A percentile compares a stretch with the other conserved stretches of the same genome.
These are phyloP conservation scores for Penicillium daleae DNA, from an alignment of 495 filamentous ascomycete genomes.

Conservation along the genomic window DNA sequence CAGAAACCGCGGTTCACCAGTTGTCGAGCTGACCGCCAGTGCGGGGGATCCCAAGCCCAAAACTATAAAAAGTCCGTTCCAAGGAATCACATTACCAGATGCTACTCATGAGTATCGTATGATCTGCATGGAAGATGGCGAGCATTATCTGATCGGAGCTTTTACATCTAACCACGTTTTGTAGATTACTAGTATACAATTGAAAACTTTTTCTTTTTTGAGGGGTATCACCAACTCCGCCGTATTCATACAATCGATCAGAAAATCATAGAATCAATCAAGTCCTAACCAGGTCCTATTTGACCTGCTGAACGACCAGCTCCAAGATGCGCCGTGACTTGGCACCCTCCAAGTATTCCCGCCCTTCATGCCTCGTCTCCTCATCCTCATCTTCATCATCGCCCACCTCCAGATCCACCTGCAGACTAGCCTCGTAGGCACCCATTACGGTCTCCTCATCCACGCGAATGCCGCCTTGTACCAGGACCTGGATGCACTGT, in stretches of 20 bases:
- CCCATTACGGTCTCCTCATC: conserved; percentile 89
- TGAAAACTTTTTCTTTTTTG: conserved; percentile 2
- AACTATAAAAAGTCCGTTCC: conserved; percentile 1
- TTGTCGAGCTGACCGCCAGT: conserved; percentile 11
- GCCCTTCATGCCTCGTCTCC: conserved; percentile 45
- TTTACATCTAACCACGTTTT: background rate
- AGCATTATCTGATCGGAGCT: background rate
- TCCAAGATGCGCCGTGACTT: conserved; percentile 68
- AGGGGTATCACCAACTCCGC: conserved; percentile 23
- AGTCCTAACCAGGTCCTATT: conserved; percentile 7
- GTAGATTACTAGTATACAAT: background rate
- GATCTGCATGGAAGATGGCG: background rate
- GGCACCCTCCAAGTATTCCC: conserved; percentile 73
- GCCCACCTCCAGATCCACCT: conserved; percentile 66
- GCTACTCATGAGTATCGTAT: background rate
- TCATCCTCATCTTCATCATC: conserved; percentile 48
- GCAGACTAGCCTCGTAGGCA: conserved; percentile 78
- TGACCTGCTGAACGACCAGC: conserved; percentile 37
- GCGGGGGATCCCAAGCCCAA: conserved; percentile 9
- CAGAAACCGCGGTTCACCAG: conserved; percentile 15
- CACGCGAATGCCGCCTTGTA: conserved; percentile 78
- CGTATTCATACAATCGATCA: conserved; percentile 10
- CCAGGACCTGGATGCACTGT: conserved; percentile 77
- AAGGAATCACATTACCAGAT: background rate
- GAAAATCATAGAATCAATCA: conserved; percentile 2